Conservation (phyloP, 768 basidiomycete species). For the Mycena haematopus region DNA sequence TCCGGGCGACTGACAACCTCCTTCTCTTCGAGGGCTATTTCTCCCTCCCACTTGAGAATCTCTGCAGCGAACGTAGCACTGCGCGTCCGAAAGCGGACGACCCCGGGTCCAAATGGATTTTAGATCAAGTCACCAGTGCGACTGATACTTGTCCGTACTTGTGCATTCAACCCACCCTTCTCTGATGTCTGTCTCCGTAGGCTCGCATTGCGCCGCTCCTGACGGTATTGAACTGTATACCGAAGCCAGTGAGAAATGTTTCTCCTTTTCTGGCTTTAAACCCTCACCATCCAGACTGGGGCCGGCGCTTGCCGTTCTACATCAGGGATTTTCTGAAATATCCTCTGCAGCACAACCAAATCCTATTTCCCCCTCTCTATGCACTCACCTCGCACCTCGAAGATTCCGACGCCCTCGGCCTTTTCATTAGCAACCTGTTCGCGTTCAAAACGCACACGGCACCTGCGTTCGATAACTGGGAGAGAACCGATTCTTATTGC, state of each 20-base stretch:
- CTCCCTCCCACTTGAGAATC: background rate
- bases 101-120: background rate
- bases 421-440: background rate
- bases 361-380: background rate
- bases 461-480: background rate
- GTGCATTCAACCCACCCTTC: too few species aligned
- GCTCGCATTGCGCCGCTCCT: background rate
- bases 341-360: background rate
- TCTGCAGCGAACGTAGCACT: slow-evolving; percentile 4
- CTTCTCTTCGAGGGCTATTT: background rate
- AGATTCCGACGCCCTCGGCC: background rate
- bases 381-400: background rate
- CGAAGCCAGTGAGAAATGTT: slow-evolving; percentile 18
- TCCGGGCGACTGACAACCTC: background rate
- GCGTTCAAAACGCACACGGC: background rate
- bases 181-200: background rate
- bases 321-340: background rate
- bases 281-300: slow-evolving; percentile 11
- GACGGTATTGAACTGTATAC: slow-evolving; percentile 13
- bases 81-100: background rate
- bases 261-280: background rate
- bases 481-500: background rate
- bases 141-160: background rate
- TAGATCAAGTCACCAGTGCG: background rate
- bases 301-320: background rate